phyloP scores from a whole-genome alignment of 179 eudicot genomes.

The Beta corolliflora region DNA sequence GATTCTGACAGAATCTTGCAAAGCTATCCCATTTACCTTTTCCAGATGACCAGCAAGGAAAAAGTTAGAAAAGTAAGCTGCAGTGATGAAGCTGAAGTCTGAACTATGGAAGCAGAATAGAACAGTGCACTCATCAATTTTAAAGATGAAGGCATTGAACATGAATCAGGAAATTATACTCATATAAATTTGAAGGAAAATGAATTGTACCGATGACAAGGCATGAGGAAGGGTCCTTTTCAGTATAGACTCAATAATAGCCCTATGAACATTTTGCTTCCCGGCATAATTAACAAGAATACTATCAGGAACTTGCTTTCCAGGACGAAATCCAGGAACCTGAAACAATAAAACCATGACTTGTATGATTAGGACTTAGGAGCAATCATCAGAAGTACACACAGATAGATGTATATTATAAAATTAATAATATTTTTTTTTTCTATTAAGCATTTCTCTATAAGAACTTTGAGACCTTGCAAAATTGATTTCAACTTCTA shows the following conservation, averaged over 20 bases:
- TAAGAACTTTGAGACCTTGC: no score
- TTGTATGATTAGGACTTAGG: not conserved
- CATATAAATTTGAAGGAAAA: conserved; percentile 12
- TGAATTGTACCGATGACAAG: conserved; percentile 66
- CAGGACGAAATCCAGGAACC: conserved; percentile 99
- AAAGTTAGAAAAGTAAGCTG: not conserved
- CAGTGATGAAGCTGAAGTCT: not conserved
- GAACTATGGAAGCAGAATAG: not conserved
- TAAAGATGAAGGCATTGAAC: not conserved
- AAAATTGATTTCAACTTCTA: no score
- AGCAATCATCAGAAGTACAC: not conserved
- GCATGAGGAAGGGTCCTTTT: conserved; percentile 98
- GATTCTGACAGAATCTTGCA: conserved; percentile 77
- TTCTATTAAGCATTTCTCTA: no score
- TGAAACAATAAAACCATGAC: conserved; percentile 31
- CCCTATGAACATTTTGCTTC: conserved; percentile 58
- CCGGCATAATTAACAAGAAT: conserved; percentile 65
- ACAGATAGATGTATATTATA: not conserved
- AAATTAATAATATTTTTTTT: no score
- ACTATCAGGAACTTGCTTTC: conserved; percentile 81
- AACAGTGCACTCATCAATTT: not conserved
- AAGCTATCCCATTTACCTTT: conserved; percentile 78
- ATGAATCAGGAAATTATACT: conserved; percentile 1
- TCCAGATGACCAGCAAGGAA: conserved; percentile 13
- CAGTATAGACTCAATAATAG: conserved; percentile 77